A percentile compares a stretch with the other conserved stretches of the same genome.
These are phyloP conservation scores for Saccharomycodes ludwigii DNA, from an alignment of 805 yeast species.

Conservation along the genomic window DNA sequence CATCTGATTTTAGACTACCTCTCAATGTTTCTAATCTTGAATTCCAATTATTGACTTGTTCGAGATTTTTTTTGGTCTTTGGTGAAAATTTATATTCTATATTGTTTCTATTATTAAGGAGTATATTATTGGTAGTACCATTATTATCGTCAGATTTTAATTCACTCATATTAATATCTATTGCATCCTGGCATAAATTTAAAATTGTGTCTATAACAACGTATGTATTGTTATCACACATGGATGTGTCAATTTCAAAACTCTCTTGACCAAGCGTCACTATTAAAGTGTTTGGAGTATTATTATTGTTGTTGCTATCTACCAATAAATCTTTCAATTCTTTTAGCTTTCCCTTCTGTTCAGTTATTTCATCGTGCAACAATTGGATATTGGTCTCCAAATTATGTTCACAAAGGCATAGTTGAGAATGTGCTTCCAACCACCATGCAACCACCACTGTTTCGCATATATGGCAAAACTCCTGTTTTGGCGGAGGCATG, in stretches of 20 bases:
- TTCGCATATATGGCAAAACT: constrained; percentile 88
- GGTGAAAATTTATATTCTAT: constrained; percentile 38
- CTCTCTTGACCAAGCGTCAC: background rate
- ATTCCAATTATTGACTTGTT: constrained; percentile 24
- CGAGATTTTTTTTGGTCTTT: constrained; percentile 44
- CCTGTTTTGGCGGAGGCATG: constrained; percentile 71
- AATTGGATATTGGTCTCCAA: constrained; percentile 64
- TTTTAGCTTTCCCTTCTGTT: constrained; percentile 36
- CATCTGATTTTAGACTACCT: constrained; percentile 4
- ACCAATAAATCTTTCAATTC: constrained; percentile 52
- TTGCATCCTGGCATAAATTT: constrained; percentile 52
- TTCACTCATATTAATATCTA: constrained; percentile 63
- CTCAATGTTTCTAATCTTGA: constrained; percentile 14
- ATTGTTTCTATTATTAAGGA: constrained; percentile 11
- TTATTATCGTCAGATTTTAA: constrained; percentile 23
- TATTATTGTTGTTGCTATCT: constrained; percentile 18
- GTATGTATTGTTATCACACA: background rate
- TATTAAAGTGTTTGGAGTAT: constrained; percentile 1
- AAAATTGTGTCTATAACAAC: constrained; percentile 3
- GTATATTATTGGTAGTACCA: constrained; percentile 6
- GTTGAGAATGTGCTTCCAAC: constrained; percentile 80
- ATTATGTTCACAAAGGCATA: constrained; percentile 76
- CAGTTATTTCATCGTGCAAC: constrained; percentile 64
- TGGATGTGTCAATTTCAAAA: constrained; percentile 2
- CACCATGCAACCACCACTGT: constrained; percentile 91